Conservation (phyloP, 495 filamentous ascomycete genomes). For the Aspergillus egyptiacus region DNA sequence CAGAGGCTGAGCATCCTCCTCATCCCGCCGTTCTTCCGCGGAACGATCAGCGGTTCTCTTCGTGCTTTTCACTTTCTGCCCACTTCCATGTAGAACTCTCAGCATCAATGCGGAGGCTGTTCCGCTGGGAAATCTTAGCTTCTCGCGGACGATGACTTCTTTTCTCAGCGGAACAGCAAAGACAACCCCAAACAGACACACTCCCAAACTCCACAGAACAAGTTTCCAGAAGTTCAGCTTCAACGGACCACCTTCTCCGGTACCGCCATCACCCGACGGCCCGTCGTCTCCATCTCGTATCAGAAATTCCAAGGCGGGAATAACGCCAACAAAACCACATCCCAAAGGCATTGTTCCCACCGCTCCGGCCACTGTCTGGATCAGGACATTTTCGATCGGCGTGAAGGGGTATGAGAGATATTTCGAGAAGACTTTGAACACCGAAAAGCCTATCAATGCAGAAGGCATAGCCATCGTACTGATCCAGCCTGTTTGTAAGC, state of each 20-base stretch:
- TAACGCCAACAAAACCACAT: slow-evolving; percentile 90
- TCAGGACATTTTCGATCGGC: slow-evolving; percentile 94
- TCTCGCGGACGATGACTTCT: slow-evolving; percentile 88
- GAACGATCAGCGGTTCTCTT: slow-evolving; percentile 14
- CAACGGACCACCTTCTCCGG: slow-evolving; percentile 61
- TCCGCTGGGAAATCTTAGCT: slow-evolving; percentile 87
- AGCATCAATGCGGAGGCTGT: slow-evolving; percentile 95
- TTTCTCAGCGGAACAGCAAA: slow-evolving; percentile 84
- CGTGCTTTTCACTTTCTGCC: slow-evolving; percentile 24
- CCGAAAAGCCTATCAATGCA: slow-evolving; percentile 89
- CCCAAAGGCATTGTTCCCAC: slow-evolving; percentile 97
- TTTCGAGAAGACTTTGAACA: slow-evolving; percentile 75
- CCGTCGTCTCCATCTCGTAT: slow-evolving; percentile 64
- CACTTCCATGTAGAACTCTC: slow-evolving; percentile 69
- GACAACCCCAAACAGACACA: slow-evolving; percentile 93
- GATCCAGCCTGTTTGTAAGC: slow-evolving; percentile 93
- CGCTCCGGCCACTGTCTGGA: slow-evolving; percentile 91
- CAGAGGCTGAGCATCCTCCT: slow-evolving; percentile 11
- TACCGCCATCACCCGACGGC: slow-evolving; percentile 47
- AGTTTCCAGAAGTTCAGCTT: slow-evolving; percentile 65
- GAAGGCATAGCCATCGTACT: slow-evolving; percentile 87
- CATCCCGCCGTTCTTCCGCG: slow-evolving; percentile 11
- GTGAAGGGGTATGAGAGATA: slow-evolving; percentile 74
- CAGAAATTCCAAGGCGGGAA: slow-evolving; percentile 86
- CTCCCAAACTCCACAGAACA: slow-evolving; percentile 81